Percentiles rank a stretch among this genome's conserved stretches.
Evolutionary conservation across 2,329 filamentous ascomycete genomes (phyloP).

Genomic region (Chaetomiaceae sp.): DNA sequence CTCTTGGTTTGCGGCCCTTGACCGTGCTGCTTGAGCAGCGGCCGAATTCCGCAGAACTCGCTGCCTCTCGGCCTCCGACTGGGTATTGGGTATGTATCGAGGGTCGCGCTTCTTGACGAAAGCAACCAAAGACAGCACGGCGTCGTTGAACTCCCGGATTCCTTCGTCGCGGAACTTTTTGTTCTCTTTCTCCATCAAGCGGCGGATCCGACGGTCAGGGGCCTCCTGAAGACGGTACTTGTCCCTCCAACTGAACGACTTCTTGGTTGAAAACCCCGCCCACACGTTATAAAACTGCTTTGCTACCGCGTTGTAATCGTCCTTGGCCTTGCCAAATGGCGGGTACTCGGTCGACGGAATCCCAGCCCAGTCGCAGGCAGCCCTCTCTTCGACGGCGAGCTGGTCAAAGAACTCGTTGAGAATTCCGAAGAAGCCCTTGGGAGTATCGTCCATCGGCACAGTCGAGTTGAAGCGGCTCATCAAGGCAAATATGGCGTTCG

Average conservation of each 20-base stretch:
- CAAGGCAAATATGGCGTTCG: slow-evolving; percentile 71
- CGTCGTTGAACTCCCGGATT: slow-evolving; percentile 85
- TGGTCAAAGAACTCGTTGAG: slow-evolving; percentile 72
- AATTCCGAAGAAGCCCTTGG: slow-evolving; percentile 79
- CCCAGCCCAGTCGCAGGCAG: slow-evolving; percentile 65
- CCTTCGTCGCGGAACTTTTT: slow-evolving; percentile 76
- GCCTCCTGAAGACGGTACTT: slow-evolving; percentile 78
- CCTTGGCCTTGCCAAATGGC: slow-evolving; percentile 72
- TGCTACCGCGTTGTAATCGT: slow-evolving; percentile 70
- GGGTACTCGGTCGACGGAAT: slow-evolving; percentile 64
- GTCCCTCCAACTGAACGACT: slow-evolving; percentile 88
- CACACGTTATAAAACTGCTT: slow-evolving; percentile 77
- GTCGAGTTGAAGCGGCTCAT: slow-evolving; percentile 75
- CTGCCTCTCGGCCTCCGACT: slow-evolving; percentile 76
- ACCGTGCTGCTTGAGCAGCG: slow-evolving; percentile 76
- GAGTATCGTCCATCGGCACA: slow-evolving; percentile 74
- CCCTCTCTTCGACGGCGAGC: slow-evolving; percentile 73
- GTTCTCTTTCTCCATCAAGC: slow-evolving; percentile 95
- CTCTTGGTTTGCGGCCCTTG: slow-evolving; percentile 74
- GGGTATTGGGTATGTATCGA: slow-evolving; percentile 70
- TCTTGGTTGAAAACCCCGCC: slow-evolving; percentile 76
- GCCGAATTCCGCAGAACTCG: slow-evolving; percentile 71
- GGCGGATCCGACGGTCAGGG: slow-evolving; percentile 74
- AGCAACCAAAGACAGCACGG: slow-evolving; percentile 76
- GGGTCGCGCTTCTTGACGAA: slow-evolving; percentile 92